Evolutionary conservation across 371 early-diverging fungal genomes (phyloP).

Genomic region (Zopfochytrium polystomum): DNA sequence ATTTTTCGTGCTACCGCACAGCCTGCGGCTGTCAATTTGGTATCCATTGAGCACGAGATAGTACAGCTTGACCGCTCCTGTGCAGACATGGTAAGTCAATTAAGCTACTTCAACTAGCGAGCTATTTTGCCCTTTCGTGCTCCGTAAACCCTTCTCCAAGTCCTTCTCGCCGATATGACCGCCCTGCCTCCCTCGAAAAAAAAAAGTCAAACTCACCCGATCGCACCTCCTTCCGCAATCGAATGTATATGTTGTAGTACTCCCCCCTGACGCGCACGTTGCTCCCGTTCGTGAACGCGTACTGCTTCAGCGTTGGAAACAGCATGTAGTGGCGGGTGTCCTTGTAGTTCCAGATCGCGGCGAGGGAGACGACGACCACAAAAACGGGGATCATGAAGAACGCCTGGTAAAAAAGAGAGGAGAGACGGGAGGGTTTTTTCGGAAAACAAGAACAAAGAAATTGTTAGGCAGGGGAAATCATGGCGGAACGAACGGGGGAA

Average conservation of each 20-base stretch:
- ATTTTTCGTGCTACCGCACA: constrained; percentile 25
- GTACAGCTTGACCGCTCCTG: constrained; percentile 24
- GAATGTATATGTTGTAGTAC: constrained; percentile 36
- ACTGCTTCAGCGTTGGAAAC: constrained; percentile 19
- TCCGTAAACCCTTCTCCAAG: background rate
- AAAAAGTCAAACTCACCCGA: constrained; percentile 21
- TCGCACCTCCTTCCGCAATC: constrained; percentile 29
- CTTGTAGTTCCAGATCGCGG: constrained; percentile 28
- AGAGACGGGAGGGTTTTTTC: no score
- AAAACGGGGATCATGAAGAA: constrained; percentile 29
- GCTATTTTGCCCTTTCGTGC: background rate
- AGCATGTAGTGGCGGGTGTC: constrained; percentile 29
- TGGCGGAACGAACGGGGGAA: no score
- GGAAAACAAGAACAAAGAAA: no score
- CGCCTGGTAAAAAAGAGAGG: constrained; percentile 14
- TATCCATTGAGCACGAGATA: constrained; percentile 32
- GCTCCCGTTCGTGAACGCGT: constrained; percentile 22
- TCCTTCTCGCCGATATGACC: no score
- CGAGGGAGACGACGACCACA: constrained; percentile 21
- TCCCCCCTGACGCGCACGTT: constrained; percentile 29
- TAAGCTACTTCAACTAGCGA: background rate
- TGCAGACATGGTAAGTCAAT: background rate
- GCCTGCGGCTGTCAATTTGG: constrained; percentile 28
- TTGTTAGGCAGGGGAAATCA: no score
- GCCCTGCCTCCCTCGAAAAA: no score